Percentiles rank a stretch among this genome's conserved stretches.
Conservation (phyloP, 23 red algal genomes). For the Gracilaria vermiculophylla region DNA sequence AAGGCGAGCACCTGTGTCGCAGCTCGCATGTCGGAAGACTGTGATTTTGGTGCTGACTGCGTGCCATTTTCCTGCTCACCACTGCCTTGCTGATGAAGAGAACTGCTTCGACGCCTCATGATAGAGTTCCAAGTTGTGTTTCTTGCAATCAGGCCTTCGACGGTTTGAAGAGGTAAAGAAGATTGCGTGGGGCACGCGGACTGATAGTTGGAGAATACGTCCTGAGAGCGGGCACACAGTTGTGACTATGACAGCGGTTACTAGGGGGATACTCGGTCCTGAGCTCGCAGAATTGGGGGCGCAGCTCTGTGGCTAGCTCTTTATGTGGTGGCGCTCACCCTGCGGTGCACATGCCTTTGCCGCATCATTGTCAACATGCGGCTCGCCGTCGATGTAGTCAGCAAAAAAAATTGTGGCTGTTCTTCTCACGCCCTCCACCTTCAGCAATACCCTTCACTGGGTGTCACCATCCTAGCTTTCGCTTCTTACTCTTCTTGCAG, state of each 20-base stretch:
- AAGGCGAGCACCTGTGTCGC: neutral
- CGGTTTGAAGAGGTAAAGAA: neutral
- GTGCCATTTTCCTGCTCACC: neutral
- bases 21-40: neutral
- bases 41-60: neutral
- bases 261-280: neutral
- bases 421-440: neutral
- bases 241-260: too few relatives aligned
- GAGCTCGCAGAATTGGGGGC: neutral
- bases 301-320: neutral
- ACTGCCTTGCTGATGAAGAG: neutral
- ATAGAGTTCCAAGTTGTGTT: too few relatives aligned
- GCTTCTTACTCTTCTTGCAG: neutral
- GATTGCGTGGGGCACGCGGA: too few relatives aligned
- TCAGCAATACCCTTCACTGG: neutral
- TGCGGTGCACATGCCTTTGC: too few relatives aligned
- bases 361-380: too few relatives aligned
- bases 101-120: neutral
- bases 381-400: too few relatives aligned
- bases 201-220: too few relatives aligned
- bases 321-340: neutral
- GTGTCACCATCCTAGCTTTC: neutral
- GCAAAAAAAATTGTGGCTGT: neutral
- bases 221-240: too few relatives aligned
- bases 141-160: too few relatives aligned